Evolutionary conservation across 2,329 filamentous ascomycete genomes (phyloP), one percentile per base, ranked within the genome.

Genomic region (Lachnellula willkommii): DNA sequence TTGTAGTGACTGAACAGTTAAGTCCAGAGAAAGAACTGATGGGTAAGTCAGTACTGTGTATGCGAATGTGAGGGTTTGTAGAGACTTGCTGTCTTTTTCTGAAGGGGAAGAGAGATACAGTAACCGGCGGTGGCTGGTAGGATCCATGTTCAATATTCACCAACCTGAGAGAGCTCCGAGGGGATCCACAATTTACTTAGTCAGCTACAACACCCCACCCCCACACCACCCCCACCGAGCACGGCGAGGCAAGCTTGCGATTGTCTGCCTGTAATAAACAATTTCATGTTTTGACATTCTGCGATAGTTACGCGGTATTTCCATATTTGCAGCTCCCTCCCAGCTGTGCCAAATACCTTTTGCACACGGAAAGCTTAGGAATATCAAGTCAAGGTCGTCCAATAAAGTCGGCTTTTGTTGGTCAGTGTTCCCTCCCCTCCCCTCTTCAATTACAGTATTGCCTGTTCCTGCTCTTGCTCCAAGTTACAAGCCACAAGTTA

Each of bases 51-150:
- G 52, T 50, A 22, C 26, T 8, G 22, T 9, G 7, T 22, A 24
- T 45, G 47, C 20, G 47, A 4, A n/a, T 50, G 47, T 11, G 37
- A 42, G 36, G 3, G 35, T 20, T 52, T 32, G 42, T 9, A n/a
- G 39, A n/a, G n/a, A 59, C 60, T 54, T 57, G 63, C 62, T 46
- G 48, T 58, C 50, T 63, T 62, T 62, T 62, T 62, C 61, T 58
- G 45, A 35, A 51, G 47, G 37, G 39, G 47, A 54, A 56, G 50
- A 50, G 49, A 46, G 24, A 49, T 45, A 48, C 32, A 51, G 22
- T 46, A 51, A 51, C 14, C 35, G 49, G 51, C 52, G 51, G 55
- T 60, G 56, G 61, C 55, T 60, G 55, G 60, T 50, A 54, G 17
- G 47, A 49, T 15, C 47, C 37, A 40, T 40, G 37, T 40, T 17